Conservation (phyloP, 2,329 filamentous ascomycete genomes). For the Phaeosphaeriaceae sp. region DNA sequence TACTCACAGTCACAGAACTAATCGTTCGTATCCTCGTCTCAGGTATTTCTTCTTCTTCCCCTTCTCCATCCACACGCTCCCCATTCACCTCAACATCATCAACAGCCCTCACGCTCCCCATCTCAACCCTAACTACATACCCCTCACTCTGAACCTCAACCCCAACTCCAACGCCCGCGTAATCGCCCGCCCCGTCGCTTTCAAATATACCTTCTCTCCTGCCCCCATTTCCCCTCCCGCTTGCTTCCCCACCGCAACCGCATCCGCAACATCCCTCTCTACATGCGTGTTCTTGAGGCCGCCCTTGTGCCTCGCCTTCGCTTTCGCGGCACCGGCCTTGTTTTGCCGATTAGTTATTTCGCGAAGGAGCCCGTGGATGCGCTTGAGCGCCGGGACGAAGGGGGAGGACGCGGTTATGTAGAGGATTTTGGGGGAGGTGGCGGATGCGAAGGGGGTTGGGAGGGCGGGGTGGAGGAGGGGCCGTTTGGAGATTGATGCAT, state of each 20-base stretch:
- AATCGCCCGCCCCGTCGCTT: constrained; percentile 72
- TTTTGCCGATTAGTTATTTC: constrained; percentile 60
- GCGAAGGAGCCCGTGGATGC: constrained; percentile 68
- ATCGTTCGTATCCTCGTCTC: constrained; percentile 50
- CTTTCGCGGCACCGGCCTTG: constrained; percentile 39
- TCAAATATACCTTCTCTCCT: constrained; percentile 63
- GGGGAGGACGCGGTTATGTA: constrained; percentile 71
- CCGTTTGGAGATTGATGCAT: constrained; percentile 60
- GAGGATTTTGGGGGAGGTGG: constrained; percentile 61
- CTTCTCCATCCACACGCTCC: constrained; percentile 19
- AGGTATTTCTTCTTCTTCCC: constrained; percentile 41
- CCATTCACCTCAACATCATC: constrained; percentile 65
- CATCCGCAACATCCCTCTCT: constrained; percentile 36
- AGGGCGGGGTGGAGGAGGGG: constrained; percentile 64
- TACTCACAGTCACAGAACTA: constrained; percentile 42
- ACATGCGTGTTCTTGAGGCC: constrained; percentile 36
- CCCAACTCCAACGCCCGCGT: constrained; percentile 67
- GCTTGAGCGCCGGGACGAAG: constrained; percentile 71
- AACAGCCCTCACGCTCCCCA: constrained; percentile 68
- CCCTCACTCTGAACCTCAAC: constrained; percentile 70
- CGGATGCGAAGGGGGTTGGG: constrained; percentile 59
- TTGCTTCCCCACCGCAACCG: constrained; percentile 15
- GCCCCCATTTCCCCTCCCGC: constrained; percentile 16
- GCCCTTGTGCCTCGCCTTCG: neutral
- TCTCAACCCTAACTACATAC: constrained; percentile 65